Evolutionary conservation across 202 grass and related monocot species (phyloP).

Genomic region (Schoenoplectus triqueter): DNA sequence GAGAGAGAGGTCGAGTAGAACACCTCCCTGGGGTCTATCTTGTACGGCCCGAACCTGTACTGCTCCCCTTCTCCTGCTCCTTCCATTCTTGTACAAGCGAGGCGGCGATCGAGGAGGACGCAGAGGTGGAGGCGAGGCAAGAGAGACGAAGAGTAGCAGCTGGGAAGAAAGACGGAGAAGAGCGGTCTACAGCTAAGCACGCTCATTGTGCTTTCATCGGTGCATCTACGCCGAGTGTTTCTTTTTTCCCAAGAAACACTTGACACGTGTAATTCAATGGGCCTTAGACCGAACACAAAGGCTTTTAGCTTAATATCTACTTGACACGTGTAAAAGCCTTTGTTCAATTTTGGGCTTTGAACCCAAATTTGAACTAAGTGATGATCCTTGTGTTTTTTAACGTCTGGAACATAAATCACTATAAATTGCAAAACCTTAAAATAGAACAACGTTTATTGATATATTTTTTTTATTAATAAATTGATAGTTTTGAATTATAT

Average conservation of each 20-base stretch:
- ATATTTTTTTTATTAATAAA: too few species aligned
- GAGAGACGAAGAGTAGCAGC: conserved; percentile 3
- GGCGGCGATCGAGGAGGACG: conserved; percentile 1
- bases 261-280: background rate
- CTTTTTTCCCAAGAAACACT: background rate
- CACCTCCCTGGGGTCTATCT: conserved; percentile 65
- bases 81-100: background rate
- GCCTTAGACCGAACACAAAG: too few species aligned
- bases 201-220: background rate
- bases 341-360: too few species aligned
- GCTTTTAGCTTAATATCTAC: too few species aligned
- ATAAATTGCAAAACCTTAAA: too few species aligned
- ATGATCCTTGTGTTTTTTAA: too few species aligned
- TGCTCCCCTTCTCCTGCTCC: conserved; percentile 14
- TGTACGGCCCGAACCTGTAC: conserved; percentile 79
- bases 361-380: too few species aligned
- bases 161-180: conserved; percentile 12
- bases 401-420: too few species aligned
- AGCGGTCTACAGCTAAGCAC: conserved; percentile 21
- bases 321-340: too few species aligned
- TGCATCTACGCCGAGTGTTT: conserved; percentile 29
- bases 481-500: too few species aligned
- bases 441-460: too few species aligned
- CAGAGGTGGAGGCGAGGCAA: background rate
- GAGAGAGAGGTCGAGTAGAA: conserved; percentile 77